A percentile compares a stretch with the other conserved stretches of the same genome.
Conservation (phyloP, 148 eudicot species). For the Chenopodium album region DNA sequence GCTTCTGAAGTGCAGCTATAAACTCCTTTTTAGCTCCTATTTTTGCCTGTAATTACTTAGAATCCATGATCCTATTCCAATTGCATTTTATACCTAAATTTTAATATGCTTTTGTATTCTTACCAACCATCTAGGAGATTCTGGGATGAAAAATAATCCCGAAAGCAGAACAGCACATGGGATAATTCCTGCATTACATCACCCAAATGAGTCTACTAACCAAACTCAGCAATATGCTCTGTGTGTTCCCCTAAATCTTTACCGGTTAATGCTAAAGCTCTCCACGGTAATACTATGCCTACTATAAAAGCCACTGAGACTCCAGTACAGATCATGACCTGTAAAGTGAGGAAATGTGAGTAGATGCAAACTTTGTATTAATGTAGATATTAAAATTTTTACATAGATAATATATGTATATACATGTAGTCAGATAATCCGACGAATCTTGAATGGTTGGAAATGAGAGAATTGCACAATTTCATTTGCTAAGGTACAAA, state of each 20-base stretch:
- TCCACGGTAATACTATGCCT: slow-evolving; percentile 77
- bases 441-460: background rate
- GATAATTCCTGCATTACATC: slow-evolving; percentile 60
- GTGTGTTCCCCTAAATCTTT: background rate
- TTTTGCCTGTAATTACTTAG: slow-evolving; percentile 54
- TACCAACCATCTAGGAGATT: slow-evolving; percentile 99
- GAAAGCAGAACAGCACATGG: slow-evolving; percentile 71
- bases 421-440: background rate
- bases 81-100: background rate
- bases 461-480: background rate
- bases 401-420: no score
- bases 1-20: slow-evolving; percentile 58
- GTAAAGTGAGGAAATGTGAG: slow-evolving; percentile 1
- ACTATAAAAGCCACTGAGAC: slow-evolving; percentile 81
- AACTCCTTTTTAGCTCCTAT: slow-evolving; percentile 59
- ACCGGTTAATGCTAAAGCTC: slow-evolving; percentile 81
- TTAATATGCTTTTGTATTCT: slow-evolving; percentile 16
- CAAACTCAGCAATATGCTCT: background rate
- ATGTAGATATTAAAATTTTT: background rate
- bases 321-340: slow-evolving; percentile 84
- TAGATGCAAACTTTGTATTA: background rate
- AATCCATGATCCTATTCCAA: background rate
- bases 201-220: slow-evolving; percentile 8
- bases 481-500: background rate
- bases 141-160: slow-evolving; percentile 81